Evolutionary conservation across 169 alveolate species (phyloP), one percentile per base, ranked within the genome.

Genomic region (Plasmodium coatneyi): DNA sequence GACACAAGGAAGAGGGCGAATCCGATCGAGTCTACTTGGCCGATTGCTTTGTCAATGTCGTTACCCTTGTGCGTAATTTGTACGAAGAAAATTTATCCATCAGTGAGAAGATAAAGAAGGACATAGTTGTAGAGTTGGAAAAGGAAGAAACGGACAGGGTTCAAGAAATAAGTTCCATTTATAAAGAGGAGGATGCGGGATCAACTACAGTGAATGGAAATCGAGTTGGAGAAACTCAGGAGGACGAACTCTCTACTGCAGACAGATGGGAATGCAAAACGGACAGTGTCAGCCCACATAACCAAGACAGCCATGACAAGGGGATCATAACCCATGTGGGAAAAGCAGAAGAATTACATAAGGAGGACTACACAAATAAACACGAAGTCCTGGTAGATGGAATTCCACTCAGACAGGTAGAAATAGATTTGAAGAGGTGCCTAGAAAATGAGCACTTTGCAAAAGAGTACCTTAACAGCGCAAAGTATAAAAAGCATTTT

Each of bases 141-240:
- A 81, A 80, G 56, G 95, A 91, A 81, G 90, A 91, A 49, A 34
- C 22, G 0, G 95, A 81, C 30, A 91, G 95, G 60, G 39, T 54
- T 10, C 71, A 49, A 25, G 83, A 49, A 19, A 91, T 91, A 28
- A 81, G 74, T 80, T 28, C 43, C 1, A 91, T 80, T 70, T 91
- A 91, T 71, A 43, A 71, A 32, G 83, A 76, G 39, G 41, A 54
- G 7, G 83, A 28, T 19, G 60, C 9, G 12, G 22, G 49, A 1
- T 9, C 22, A 60, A 22, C 4, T 22, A 43, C 28, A 5, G 5
- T 28, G 28, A 49, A 70, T 25, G 76, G n/a, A 66, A 28, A 25
- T 66, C 5, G 28, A 9, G 30, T 10, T 66, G n/a, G 36, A 66
- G 6, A 66, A 0, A 1, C 16, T 19, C 30, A n/a, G 14, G 41